Evolutionary conservation across 371 early-diverging fungal genomes (phyloP).

Genomic region (Mucor velutinosus): DNA sequence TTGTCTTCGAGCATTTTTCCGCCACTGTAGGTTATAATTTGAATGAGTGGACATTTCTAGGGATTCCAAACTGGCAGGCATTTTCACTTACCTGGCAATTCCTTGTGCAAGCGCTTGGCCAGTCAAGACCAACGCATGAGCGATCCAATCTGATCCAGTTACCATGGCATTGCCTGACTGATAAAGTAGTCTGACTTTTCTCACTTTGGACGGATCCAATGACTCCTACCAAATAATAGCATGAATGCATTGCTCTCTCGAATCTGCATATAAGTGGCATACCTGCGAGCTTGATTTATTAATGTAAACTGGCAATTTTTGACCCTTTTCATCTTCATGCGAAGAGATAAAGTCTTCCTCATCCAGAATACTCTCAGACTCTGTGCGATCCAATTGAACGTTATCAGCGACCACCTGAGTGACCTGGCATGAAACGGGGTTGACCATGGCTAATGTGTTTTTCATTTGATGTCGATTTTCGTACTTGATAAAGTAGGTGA

Average conservation of each 20-base stretch:
- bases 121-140: conserved; percentile 32
- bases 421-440: conserved; percentile 37
- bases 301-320: conserved; percentile 29
- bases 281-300: conserved; percentile 3
- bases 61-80: too few species aligned
- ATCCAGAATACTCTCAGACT: conserved; percentile 11
- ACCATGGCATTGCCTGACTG: conserved; percentile 37
- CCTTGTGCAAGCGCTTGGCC: conserved; percentile 34
- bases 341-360: conserved; percentile 25
- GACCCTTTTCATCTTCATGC: conserved; percentile 15
- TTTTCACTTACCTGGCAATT: conserved; percentile 29
- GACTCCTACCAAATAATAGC: neutral
- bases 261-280: neutral
- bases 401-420: conserved; percentile 42
- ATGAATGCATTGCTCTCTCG: neutral
- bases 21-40: conserved; percentile 19
- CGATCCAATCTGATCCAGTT: conserved; percentile 43
- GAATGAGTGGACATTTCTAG: neutral
- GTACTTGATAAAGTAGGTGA: conserved; percentile 41
- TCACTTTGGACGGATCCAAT: conserved; percentile 7
- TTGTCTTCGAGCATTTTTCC: conserved; percentile 20
- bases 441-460: conserved; percentile 39
- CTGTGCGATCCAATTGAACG: conserved; percentile 25
- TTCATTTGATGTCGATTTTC: conserved; percentile 43
- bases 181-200: conserved; percentile 33